A percentile compares a stretch with the other conserved stretches of the same genome.
Conservation (phyloP, 2,329 filamentous ascomycete genomes). For the Acephala macrosclerotiorum region DNA sequence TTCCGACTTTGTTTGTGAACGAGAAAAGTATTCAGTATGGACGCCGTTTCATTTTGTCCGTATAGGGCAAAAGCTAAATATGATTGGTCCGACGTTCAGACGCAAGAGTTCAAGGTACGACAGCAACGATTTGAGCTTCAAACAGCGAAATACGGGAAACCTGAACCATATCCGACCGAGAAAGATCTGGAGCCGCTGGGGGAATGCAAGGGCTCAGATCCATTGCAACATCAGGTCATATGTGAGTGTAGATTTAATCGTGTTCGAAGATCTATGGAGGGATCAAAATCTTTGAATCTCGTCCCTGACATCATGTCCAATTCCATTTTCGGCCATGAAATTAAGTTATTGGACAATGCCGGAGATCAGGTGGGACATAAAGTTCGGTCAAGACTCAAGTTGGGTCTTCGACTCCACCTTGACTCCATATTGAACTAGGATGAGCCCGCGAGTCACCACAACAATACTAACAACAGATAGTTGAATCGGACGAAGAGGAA, state of each 20-base stretch:
- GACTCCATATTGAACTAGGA: conserved; percentile 3
- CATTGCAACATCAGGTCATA: conserved; percentile 13
- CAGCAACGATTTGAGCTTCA: conserved; percentile 29
- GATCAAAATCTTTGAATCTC: neutral
- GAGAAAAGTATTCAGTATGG: conserved; percentile 40
- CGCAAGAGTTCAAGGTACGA: conserved; percentile 31
- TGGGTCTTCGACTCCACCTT: neutral
- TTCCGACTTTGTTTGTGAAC: conserved; percentile 30
- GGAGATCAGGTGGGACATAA: conserved; percentile 1
- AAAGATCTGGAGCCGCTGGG: conserved; percentile 34
- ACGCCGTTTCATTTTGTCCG: conserved; percentile 43
- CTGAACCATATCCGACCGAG: conserved; percentile 34
- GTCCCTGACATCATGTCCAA: neutral
- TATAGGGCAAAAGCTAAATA: conserved; percentile 38
- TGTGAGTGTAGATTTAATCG: conserved; percentile 8
- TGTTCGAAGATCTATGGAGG: neutral
- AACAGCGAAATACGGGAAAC: conserved; percentile 25
- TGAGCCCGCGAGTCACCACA: neutral
- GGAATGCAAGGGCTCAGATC: conserved; percentile 26
- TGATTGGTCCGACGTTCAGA: conserved; percentile 38
- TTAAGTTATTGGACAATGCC: conserved; percentile 4
- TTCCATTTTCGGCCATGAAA: neutral
- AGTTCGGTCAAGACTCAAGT: conserved; percentile 9
- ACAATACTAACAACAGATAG: conserved; percentile 7
- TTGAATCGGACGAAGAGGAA: conserved; percentile 12